Percentiles rank a stretch among this genome's conserved stretches.
These are phyloP conservation scores for Rhizodiscina lignyota DNA, from an alignment of 495 filamentous ascomycete genomes.

Conservation along the genomic window DNA sequence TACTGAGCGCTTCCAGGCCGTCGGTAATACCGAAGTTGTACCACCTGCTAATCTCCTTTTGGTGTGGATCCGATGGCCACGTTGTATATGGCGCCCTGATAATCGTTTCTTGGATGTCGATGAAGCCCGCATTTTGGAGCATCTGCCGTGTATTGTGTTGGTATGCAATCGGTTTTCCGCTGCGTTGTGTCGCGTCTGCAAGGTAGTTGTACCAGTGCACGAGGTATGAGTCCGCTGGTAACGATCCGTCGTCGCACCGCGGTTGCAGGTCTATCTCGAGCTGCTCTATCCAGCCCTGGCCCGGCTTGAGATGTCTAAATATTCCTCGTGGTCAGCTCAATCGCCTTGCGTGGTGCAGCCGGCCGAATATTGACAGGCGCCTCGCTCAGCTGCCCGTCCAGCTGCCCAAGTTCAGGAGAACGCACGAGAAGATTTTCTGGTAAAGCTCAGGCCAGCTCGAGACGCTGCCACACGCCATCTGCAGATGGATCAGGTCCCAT, in stretches of 20 bases:
- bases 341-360: too few relatives aligned
- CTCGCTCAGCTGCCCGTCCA: too few relatives aligned
- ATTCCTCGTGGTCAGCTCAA: slow-evolving; percentile 1
- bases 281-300: slow-evolving; percentile 65
- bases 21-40: slow-evolving; percentile 60
- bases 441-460: slow-evolving; percentile 64
- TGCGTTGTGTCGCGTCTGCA: slow-evolving; percentile 48
- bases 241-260: slow-evolving; percentile 55
- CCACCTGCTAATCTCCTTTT: slow-evolving; percentile 63
- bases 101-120: slow-evolving; percentile 59
- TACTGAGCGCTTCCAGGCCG: slow-evolving; percentile 54
- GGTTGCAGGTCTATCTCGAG: slow-evolving; percentile 81
- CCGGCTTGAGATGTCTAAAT: slow-evolving; percentile 58
- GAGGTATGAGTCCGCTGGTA: slow-evolving; percentile 31
- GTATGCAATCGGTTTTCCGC: slow-evolving; percentile 45
- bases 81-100: slow-evolving; percentile 61
- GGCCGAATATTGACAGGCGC: too few relatives aligned
- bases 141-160: slow-evolving; percentile 47
- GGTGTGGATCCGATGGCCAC: slow-evolving; percentile 55
- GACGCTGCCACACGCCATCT: slow-evolving; percentile 68
- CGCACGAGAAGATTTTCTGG: slow-evolving; percentile 43
- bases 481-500: slow-evolving; percentile 77
- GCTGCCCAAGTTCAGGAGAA: not conserved
- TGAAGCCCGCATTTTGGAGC: slow-evolving; percentile 60
- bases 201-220: slow-evolving; percentile 55